Evolutionary conservation across 176 grass and related monocot species (phyloP).

Genomic region (Miscanthus lutarioriparius): DNA sequence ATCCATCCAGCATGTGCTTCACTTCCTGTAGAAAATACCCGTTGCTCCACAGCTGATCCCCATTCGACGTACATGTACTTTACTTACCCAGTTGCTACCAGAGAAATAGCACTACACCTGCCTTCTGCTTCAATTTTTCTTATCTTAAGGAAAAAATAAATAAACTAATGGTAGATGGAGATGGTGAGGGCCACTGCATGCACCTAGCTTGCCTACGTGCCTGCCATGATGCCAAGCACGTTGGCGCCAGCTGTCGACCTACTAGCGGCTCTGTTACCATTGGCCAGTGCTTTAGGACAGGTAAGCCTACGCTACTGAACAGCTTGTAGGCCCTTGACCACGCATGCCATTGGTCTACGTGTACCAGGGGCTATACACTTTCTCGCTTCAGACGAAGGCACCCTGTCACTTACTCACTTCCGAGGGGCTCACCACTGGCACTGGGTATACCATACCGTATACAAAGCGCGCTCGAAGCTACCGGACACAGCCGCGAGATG

Average conservation of each 20-base stretch:
- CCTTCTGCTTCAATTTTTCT: no score
- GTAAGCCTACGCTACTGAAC: conserved; percentile 35
- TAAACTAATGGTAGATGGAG: background rate
- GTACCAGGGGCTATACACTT: no score
- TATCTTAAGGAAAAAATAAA: no score
- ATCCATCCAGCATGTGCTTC: background rate
- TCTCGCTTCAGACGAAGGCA: no score
- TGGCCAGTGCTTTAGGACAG: background rate
- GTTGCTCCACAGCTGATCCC: background rate
- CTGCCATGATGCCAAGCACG: conserved; percentile 14
- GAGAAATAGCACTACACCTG: background rate
- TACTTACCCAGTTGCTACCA: background rate
- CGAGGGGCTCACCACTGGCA: background rate
- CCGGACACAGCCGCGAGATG: background rate
- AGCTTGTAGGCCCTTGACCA: background rate
- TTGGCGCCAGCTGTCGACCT: conserved; percentile 8
- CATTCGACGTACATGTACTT: background rate
- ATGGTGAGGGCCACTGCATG: no score
- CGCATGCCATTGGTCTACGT: background rate
- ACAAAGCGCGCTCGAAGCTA: background rate
- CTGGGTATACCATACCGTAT: no score
- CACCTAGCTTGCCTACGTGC: background rate
- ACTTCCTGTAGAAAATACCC: background rate
- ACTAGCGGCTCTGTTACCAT: background rate
- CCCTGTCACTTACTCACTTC: background rate